Conservation (phyloP, 2,329 filamentous ascomycete genomes). For the Calonectria hongkongensis region DNA sequence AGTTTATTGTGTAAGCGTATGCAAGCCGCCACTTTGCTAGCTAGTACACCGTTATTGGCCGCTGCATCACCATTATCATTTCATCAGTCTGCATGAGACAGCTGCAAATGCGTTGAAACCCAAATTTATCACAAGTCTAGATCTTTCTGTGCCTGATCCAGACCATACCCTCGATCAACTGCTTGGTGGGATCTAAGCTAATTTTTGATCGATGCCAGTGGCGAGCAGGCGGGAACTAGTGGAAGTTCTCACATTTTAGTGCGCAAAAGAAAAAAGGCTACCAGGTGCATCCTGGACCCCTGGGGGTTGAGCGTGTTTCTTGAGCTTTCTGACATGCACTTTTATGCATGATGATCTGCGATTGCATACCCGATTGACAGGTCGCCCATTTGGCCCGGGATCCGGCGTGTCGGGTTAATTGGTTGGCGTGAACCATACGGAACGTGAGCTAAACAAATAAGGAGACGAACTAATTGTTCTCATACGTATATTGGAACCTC, state of each 20-base stretch:
- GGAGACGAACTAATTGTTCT: background rate
- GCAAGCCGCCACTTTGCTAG: background rate
- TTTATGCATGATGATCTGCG: slow-evolving; percentile 14
- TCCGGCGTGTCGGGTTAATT: background rate
- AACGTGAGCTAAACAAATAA: background rate
- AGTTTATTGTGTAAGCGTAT: slow-evolving; percentile 29
- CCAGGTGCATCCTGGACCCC: background rate
- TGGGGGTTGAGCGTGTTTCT: slow-evolving; percentile 4
- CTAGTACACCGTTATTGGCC: background rate
- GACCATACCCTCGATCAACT: slow-evolving; percentile 2
- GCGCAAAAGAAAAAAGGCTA: background rate
- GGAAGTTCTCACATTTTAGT: background rate
- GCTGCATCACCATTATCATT: background rate
- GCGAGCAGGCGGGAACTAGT: slow-evolving; percentile 2
- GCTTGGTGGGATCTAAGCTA: slow-evolving; percentile 20
- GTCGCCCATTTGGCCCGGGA: background rate
- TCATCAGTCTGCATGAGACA: slow-evolving; percentile 19
- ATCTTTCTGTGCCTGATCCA: slow-evolving; percentile 28
- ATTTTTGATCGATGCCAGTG: slow-evolving; percentile 8
- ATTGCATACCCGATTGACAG: background rate
- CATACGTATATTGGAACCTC: background rate
- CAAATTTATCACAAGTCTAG: slow-evolving; percentile 7
- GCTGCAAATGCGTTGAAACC: slow-evolving; percentile 3
- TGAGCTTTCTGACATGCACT: background rate
- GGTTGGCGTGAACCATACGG: background rate